These are phyloP conservation scores for Pleurozium schreberi DNA, from an alignment of 225 moss, liverwort and hornwort species.

Conservation along the genomic window DNA sequence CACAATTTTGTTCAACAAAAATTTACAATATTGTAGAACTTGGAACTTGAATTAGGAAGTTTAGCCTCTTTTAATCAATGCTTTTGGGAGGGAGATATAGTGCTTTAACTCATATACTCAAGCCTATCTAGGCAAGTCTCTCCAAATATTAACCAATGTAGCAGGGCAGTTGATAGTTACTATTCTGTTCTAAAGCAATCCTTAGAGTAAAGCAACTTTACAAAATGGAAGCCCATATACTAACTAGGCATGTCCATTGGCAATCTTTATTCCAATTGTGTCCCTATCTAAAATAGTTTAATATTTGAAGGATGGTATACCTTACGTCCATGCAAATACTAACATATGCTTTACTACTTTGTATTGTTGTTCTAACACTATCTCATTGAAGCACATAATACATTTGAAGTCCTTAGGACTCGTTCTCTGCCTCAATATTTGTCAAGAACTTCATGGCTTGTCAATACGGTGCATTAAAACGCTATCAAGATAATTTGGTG, in stretches of 20 bases:
- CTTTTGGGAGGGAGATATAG: rapidly evolving
- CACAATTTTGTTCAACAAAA: not conserved
- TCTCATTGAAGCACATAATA: not conserved
- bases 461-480: too few species aligned
- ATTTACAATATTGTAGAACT: not conserved
- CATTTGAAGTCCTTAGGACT: too few species aligned
- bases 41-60: not conserved
- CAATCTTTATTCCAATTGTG: not conserved
- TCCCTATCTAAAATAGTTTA: not conserved
- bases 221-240: rapidly evolving
- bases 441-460: too few species aligned
- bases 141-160: not conserved
- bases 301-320: rapidly evolving
- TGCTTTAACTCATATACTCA: rapidly evolving
- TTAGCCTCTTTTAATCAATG: rapidly evolving
- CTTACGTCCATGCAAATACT: too few species aligned
- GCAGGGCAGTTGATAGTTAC: rapidly evolving
- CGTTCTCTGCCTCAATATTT: rapidly evolving
- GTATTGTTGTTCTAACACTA: not conserved
- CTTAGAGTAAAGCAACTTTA: too few species aligned
- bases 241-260: not conserved
- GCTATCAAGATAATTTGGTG: too few species aligned
- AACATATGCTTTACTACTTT: not conserved
- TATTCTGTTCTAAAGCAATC: rapidly evolving
- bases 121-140: rapidly evolving